These are phyloP conservation scores for Sanguinoderma infundibulare DNA, from an alignment of 1,284 basidiomycete species.

Conservation along the genomic window DNA sequence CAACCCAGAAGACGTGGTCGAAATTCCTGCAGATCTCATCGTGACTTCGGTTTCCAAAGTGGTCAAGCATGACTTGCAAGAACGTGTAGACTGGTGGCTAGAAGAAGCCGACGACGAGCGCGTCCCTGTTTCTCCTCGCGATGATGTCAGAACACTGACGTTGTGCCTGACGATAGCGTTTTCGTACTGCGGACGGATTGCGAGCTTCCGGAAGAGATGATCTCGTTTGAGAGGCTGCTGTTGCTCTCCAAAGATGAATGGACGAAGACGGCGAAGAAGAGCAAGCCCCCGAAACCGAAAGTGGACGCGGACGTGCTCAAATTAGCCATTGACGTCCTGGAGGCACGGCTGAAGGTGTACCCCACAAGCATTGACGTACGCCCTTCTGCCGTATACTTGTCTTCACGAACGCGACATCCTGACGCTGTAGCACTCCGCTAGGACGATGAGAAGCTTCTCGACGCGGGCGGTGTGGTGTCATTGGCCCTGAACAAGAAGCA, in stretches of 20 bases:
- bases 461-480: slow-evolving; percentile 23
- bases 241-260: slow-evolving; percentile 66
- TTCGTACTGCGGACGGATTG: slow-evolving; percentile 64
- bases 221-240: slow-evolving; percentile 78
- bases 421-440: slow-evolving; percentile 26
- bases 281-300: slow-evolving; percentile 81
- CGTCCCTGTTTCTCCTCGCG: slow-evolving; percentile 38
- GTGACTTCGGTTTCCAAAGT: slow-evolving; percentile 51
- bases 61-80: slow-evolving; percentile 39
- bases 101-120: slow-evolving; percentile 92
- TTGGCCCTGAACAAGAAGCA: slow-evolving; percentile 55
- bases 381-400: not conserved
- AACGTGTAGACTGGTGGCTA: slow-evolving; percentile 89
- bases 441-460: slow-evolving; percentile 58
- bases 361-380: slow-evolving; percentile 59
- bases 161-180: slow-evolving; percentile 45
- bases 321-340: slow-evolving; percentile 54
- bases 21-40: slow-evolving; percentile 82
- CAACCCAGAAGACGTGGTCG: slow-evolving; percentile 89
- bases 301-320: slow-evolving; percentile 53
- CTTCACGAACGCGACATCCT: not conserved
- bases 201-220: slow-evolving; percentile 63
- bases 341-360: slow-evolving; percentile 59
- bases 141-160: not conserved
- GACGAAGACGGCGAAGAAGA: slow-evolving; percentile 64